Conservation (phyloP, 169 alveolate genomes). For the Plasmodium billcollinsi region DNA sequence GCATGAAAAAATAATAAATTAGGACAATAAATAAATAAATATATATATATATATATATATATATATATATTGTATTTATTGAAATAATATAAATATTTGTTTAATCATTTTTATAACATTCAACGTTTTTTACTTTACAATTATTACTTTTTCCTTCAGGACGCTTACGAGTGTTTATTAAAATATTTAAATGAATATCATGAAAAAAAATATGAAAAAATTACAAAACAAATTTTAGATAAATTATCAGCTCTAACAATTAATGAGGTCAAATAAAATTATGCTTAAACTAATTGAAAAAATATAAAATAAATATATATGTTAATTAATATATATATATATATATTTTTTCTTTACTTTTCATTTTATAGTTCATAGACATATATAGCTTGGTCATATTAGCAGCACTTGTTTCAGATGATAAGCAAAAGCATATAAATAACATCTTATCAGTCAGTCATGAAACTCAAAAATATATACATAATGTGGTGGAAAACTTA, state of each 20-base stretch:
- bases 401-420: conserved; percentile 76
- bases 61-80: too few species aligned
- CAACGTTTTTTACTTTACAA: background rate
- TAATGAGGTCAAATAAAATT: conserved; percentile 20
- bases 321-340: too few species aligned
- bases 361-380: conserved; percentile 43
- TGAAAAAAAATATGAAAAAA: conserved; percentile 62
- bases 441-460: conserved; percentile 66
- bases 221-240: conserved; percentile 26
- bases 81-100: background rate
- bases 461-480: conserved; percentile 77
- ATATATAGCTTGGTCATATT: conserved; percentile 65
- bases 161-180: conserved; percentile 57
- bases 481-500: conserved; percentile 44
- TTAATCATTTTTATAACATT: background rate
- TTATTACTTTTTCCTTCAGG: conserved; percentile 22
- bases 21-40: too few species aligned
- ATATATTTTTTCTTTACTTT: background rate
- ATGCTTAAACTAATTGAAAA: background rate
- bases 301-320: background rate
- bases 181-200: conserved; percentile 72
- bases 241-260: conserved; percentile 28
- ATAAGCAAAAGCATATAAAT: conserved; percentile 67
- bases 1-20: too few species aligned
- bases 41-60: too few species aligned